Evolutionary conservation across 805 yeast species (phyloP), one percentile per base, ranked within the genome.

Genomic region (Cyberlindnera subsufficiens): DNA sequence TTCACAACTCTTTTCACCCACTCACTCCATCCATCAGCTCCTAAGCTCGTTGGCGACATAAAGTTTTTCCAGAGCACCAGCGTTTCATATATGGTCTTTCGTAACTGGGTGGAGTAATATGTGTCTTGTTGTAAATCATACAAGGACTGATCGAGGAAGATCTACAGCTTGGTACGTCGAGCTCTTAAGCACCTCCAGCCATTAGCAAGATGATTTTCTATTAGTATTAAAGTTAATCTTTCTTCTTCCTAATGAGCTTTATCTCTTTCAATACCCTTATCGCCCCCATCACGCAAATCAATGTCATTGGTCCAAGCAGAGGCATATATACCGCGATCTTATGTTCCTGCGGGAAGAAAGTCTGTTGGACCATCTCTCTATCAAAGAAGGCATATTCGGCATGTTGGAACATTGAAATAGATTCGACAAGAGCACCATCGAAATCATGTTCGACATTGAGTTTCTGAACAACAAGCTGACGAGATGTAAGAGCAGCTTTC

Each of bases 271-370:
- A 13, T 3, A 71, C 50, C 45, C 80, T 75, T 4, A 80, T 18
- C 1, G 74, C 42, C 0, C 82, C 84, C 43, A 81, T 59, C 1
- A 69, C 17, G 11, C 76, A 58, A 18, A 93, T 89, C 20, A 91
- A 75, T 2, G 75, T 65, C 30, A 89, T 67, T 2, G 99, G 99
- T 0, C 98, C 98, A 30, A 90, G 61, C 36, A 91, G 66, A 0
- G 99, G 99, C 57, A 88, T 68, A 52, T 89, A 93, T 1, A 93
- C 96, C 0, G 99, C 98, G 56, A 93, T 71, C 61, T 87, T 90
- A 59, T 91, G 99, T 61, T 91, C 97, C 50, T 86, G 91, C 0
- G 99, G 98, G 69, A 90, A 88, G 61, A 86, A 89, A 43, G 84
- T 87, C 59, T 91, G 97, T 56, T 88, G 95, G 25, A 93, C 87